These are phyloP conservation scores for Karstenula rhodostoma DNA, from an alignment of 2,329 filamentous ascomycete genomes.

Conservation along the genomic window DNA sequence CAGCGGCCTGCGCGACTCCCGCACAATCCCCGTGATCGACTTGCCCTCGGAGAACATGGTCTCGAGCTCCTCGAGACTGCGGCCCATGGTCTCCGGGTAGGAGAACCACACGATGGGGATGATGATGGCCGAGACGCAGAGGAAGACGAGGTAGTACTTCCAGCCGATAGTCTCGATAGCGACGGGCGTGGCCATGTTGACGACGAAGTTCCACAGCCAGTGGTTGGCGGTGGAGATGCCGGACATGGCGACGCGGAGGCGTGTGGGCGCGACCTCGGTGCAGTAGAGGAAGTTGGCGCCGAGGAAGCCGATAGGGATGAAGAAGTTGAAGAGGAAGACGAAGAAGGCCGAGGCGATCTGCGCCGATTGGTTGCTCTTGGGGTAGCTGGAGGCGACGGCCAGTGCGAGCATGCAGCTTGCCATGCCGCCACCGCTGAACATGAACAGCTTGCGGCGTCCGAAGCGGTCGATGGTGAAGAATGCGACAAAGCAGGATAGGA, in stretches of 20 bases:
- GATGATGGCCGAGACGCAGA: constrained; percentile 56
- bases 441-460: constrained; percentile 67
- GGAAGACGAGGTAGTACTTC: constrained; percentile 62
- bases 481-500: constrained; percentile 66
- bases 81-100: constrained; percentile 61
- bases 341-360: constrained; percentile 64
- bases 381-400: constrained; percentile 61
- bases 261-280: constrained; percentile 64
- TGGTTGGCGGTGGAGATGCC: constrained; percentile 64
- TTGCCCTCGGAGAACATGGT: constrained; percentile 52
- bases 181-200: constrained; percentile 45
- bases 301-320: constrained; percentile 67
- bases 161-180: constrained; percentile 62
- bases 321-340: constrained; percentile 68
- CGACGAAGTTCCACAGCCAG: constrained; percentile 56
- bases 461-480: constrained; percentile 77
- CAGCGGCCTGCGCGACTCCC: constrained; percentile 30
- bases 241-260: constrained; percentile 63
- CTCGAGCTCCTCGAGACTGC: constrained; percentile 56
- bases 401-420: constrained; percentile 63
- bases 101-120: constrained; percentile 56
- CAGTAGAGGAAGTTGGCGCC: constrained; percentile 69
- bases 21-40: constrained; percentile 36
- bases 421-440: constrained; percentile 63
- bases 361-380: constrained; percentile 55